Conservation (phyloP, 768 basidiomycete species). For the Auricularia sp. region DNA sequence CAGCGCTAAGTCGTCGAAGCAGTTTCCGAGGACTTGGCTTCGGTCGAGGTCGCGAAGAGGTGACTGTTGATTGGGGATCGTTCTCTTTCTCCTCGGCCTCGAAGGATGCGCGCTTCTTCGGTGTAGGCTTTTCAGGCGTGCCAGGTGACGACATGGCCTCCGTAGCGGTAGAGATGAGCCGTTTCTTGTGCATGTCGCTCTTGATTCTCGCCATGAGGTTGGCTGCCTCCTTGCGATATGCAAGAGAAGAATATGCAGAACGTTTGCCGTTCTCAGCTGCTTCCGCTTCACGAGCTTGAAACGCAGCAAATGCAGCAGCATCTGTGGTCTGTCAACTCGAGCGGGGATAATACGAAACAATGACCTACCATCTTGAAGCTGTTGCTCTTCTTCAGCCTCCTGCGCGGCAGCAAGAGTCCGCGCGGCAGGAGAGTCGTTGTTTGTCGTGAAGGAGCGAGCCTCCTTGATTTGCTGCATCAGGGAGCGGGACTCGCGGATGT, state of each 20-base stretch:
- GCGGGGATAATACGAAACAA: not conserved
- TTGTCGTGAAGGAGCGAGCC: conserved; percentile 67
- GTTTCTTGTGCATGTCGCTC: conserved; percentile 61
- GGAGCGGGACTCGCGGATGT: conserved; percentile 64
- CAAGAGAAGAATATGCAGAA: conserved; percentile 37
- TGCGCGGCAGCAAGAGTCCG: not conserved
- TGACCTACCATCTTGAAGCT: not conserved
- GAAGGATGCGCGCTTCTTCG: not conserved
- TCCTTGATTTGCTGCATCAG: conserved; percentile 75
- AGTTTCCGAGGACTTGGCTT: conserved; percentile 35
- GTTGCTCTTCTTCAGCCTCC: not conserved
- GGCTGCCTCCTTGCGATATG: conserved; percentile 67
- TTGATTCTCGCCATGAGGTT: conserved; percentile 80
- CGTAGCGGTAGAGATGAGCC: conserved; percentile 58
- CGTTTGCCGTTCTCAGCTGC: not conserved
- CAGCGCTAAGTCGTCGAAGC: conserved; percentile 26
- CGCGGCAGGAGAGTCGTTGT: conserved; percentile 30
- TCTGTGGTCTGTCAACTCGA: not conserved
- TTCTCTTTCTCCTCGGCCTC: conserved; percentile 25
- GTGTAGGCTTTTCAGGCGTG: conserved; percentile 9
- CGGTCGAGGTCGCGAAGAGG: conserved; percentile 5
- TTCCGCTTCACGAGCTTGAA: not conserved
- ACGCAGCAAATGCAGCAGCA: not conserved
- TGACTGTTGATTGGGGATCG: not conserved
- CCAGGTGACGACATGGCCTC: conserved; percentile 23